A percentile compares a stretch with the other conserved stretches of the same genome.
Evolutionary conservation across 805 yeast genomes (phyloP).

Genomic region (Isabelozyma pseudorhagii): DNA sequence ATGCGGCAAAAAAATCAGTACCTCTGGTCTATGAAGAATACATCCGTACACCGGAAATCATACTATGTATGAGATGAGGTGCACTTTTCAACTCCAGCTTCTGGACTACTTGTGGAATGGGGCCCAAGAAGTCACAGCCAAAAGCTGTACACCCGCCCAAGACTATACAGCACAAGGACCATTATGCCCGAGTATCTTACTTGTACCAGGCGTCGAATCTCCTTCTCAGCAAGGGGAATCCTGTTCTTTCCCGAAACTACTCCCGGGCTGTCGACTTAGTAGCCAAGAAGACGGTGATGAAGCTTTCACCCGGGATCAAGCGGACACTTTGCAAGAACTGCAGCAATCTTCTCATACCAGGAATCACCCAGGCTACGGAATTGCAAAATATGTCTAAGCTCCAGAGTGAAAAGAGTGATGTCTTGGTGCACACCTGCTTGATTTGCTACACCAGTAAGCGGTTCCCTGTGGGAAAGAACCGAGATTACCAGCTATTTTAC

Average conservation of each 20-base stretch:
- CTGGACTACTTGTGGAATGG: not conserved
- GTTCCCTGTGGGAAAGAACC: conserved; percentile 60
- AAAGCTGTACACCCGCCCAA: conserved; percentile 28
- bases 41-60: not conserved
- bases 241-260: conserved; percentile 52
- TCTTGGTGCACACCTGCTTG: conserved; percentile 46
- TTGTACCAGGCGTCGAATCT: conserved; percentile 53
- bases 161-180: conserved; percentile 51
- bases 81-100: not conserved
- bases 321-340: conserved; percentile 71
- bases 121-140: not conserved
- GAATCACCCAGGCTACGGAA: conserved; percentile 34
- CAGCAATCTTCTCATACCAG: conserved; percentile 48
- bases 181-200: conserved; percentile 56
- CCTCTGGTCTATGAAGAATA: not conserved
- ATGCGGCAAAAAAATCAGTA: conserved; percentile 4
- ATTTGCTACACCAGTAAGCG: conserved; percentile 52
- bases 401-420: conserved; percentile 35
- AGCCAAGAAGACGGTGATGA: conserved; percentile 64
- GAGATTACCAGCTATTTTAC: conserved; percentile 43
- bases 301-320: conserved; percentile 63
- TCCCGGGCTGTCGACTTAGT: conserved; percentile 55
- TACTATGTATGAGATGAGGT: not conserved
- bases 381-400: conserved; percentile 42
- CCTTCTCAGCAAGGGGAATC: conserved; percentile 21